A percentile compares a stretch with the other conserved stretches of the same genome.
Evolutionary conservation across 495 filamentous ascomycete species (phyloP).

Genomic region (Aspergillus ellipticus): DNA sequence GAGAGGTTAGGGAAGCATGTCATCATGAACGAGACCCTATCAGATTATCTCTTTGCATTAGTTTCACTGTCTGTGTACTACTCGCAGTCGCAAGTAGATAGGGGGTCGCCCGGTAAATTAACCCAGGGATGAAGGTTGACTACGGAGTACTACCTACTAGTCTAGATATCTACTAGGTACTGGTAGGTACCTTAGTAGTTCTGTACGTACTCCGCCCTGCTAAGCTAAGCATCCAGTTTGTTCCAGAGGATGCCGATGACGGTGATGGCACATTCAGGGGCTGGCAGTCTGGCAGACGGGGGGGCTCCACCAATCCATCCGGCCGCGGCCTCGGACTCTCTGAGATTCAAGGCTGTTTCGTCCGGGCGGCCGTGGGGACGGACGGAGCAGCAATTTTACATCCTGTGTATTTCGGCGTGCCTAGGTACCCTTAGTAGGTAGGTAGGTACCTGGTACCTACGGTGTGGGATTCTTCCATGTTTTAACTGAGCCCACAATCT

Average conservation of each 20-base stretch:
- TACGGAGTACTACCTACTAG: too few species aligned
- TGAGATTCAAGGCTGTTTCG: too few species aligned
- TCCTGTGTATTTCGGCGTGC: too few species aligned
- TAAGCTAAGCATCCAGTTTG: too few species aligned
- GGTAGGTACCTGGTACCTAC: too few species aligned
- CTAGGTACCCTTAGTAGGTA: too few species aligned
- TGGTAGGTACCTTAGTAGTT: neutral
- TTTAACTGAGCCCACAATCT: too few species aligned
- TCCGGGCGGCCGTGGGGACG: too few species aligned
- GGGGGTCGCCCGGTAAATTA: neutral
- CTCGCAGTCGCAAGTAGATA: neutral
- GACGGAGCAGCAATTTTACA: too few species aligned
- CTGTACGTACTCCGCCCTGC: too few species aligned
- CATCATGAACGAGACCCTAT: slow-evolving; percentile 9
- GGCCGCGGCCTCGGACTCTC: neutral
- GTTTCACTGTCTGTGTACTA: neutral
- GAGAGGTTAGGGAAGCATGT: slow-evolving; percentile 16
- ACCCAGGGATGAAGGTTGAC: too few species aligned
- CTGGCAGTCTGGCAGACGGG: neutral
- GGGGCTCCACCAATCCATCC: neutral
- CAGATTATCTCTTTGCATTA: neutral
- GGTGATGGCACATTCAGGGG: neutral
- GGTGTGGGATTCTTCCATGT: too few species aligned
- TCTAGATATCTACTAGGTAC: neutral
- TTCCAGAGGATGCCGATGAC: neutral